phyloP scores from a whole-genome alignment of 139 green algal genomes.

The Picochlorum costavermella region DNA sequence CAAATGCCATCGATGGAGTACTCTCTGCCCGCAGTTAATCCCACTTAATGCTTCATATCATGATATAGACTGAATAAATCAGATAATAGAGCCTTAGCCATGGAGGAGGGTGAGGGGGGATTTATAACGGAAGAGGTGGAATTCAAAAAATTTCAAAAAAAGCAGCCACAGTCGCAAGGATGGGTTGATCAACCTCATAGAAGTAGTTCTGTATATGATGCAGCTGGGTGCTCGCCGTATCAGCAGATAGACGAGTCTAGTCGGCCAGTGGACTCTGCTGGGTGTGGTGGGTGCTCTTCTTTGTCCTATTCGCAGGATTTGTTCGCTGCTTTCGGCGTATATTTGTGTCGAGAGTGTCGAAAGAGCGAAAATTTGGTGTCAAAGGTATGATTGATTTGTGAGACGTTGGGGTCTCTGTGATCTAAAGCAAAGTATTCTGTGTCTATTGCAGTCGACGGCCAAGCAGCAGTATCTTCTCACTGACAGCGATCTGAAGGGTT shows the following conservation, averaged over 20 bases:
- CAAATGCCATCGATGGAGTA: too few species aligned
- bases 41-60: too few species aligned
- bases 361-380: constrained; percentile 37
- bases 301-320: constrained; percentile 41
- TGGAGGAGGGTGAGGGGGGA: not conserved
- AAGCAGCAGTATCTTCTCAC: constrained; percentile 44
- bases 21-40: too few species aligned
- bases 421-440: too few species aligned
- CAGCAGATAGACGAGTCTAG: not conserved
- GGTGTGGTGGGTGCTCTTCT: constrained; percentile 31
- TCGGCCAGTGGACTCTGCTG: not conserved
- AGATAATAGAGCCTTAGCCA: not conserved
- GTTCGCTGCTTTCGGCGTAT: constrained; percentile 32
- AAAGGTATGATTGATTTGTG: constrained; percentile 26
- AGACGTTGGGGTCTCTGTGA: not conserved
- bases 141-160: too few species aligned
- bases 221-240: too few species aligned
- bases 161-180: too few species aligned
- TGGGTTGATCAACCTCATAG: too few species aligned
- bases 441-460: constrained; percentile 20
- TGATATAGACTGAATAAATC: not conserved
- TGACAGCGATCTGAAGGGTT: constrained; percentile 41
- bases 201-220: too few species aligned
- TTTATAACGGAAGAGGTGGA: not conserved
- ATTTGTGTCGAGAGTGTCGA: constrained; percentile 43